Base-by-base conservation (phyloP, 768 basidiomycete genomes). In the Zangia roseola region DNA sequence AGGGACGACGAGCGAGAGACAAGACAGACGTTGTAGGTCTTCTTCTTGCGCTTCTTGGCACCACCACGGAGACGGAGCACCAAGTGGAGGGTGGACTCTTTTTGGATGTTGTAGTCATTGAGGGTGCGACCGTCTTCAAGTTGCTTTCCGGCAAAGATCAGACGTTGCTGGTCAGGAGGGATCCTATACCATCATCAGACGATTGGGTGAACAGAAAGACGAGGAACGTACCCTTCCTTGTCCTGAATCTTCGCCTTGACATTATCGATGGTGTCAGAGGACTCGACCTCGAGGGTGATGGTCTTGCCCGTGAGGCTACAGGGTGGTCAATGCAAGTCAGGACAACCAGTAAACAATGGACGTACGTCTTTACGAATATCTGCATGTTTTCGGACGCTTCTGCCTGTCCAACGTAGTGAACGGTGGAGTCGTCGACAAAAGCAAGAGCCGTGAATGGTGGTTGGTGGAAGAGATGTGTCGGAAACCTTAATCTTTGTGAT, bases 1-100 rank as follows among this genome's bases (percentile, higher is more conserved):
- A 43, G 19, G 24, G n/a, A 30, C 14, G 13, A 13, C 13, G 33
- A 21, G 43, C 7, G 30, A 9, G n/a, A 26, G 2, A 17, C 40
- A n/a, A 23, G 2, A 76, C 86, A 42, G 41, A 92, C 90, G 78
- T 86, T 94, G 88, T 97, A 97, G 47, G 92, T 94, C 83, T 98
- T 98, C 83, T 98, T 99, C 86, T 98, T 98, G 72, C 95, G 87
- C 85, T 98, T 98, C 86, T 97, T 97, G 60, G 86, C 93, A 82
- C 97, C 97, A 81, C 97, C 97, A 75, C 94, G 91, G 45, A 99
- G 89, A 65, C 97, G 89, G 62, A 98, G 86, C 57, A 98, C 95
- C 58, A 98, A 73, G 74, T 98, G 95, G 51, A 99, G 88, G 53
- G 95, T 98, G 26, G 94, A 97, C 77, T 98, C 95, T 82, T 97